A percentile compares a stretch with the other conserved stretches of the same genome.
Evolutionary conservation across 331 rosid genomes (phyloP).

Genomic region (Ulmus americana): DNA sequence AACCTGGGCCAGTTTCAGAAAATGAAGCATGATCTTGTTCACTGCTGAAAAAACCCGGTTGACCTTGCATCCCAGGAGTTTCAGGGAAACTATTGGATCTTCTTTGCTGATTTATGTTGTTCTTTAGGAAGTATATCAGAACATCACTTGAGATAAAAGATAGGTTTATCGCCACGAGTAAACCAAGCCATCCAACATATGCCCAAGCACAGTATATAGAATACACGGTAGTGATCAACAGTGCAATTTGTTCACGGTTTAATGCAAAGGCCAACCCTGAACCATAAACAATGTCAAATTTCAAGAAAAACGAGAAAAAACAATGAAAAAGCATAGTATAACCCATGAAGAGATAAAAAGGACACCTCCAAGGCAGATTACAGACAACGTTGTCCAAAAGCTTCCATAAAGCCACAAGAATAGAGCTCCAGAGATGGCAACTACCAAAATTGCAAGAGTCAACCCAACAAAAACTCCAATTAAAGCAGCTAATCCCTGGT

Average conservation of each 20-base stretch:
- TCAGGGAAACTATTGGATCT: constrained; percentile 52
- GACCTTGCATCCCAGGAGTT: constrained; percentile 69
- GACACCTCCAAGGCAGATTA: constrained; percentile 84
- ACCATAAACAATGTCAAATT: constrained; percentile 25
- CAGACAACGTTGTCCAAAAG: constrained; percentile 74
- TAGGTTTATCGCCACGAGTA: constrained; percentile 66
- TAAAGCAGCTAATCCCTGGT: constrained; percentile 62
- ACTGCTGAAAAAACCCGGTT: constrained; percentile 53
- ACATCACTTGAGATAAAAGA: constrained; percentile 80
- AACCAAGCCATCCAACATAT: constrained; percentile 81
- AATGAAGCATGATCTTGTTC: constrained; percentile 53
- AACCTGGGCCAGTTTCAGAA: constrained; percentile 59
- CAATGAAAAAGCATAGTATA: constrained; percentile 8
- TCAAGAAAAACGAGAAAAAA: constrained; percentile 19
- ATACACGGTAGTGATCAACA: constrained; percentile 59
- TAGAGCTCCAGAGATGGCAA: constrained; percentile 60
- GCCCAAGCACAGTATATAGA: constrained; percentile 86
- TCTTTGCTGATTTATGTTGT: constrained; percentile 57
- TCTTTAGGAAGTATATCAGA: constrained; percentile 75
- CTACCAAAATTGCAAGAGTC: constrained; percentile 58
- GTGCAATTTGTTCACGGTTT: constrained; percentile 72
- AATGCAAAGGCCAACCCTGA: constrained; percentile 78
- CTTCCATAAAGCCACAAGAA: constrained; percentile 91
- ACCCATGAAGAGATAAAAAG: constrained; percentile 19
- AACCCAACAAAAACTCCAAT: constrained; percentile 64